Base-by-base conservation (phyloP, 1,139 yeast genomes). In the Candida dubliniensis region DNA sequence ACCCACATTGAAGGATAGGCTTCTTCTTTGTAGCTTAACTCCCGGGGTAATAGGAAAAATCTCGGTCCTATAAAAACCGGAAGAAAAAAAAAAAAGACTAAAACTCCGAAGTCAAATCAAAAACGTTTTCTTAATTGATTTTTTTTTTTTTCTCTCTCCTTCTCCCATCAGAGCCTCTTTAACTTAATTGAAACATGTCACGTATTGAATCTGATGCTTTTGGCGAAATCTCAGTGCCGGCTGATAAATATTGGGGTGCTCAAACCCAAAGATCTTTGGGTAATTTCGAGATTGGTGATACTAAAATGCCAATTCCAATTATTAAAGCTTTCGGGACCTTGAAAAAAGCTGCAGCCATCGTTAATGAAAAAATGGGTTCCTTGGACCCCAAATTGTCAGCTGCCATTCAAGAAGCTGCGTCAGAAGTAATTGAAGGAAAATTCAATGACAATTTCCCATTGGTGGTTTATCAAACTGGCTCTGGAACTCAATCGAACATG, bases 401-500 rank as follows among this genome's bases (percentile, higher is more conserved):
- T 40, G 96, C 96, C 45, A 93, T 93, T 63, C 85, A 87, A 71
- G 77, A 83, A 64, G 99, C 99, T 45, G 98, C 99, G 45, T 84
- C 89, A 57, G 99, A 93, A 69, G 98, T 93, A 39, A 77, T 87
- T 45, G 88, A 84, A 56, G 99, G 99, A 55, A 87, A 90, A 67
- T 80, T 93, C 64, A 80, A 84, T 53, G 96, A 87, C 55, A 96
- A 95, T 67, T 93, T 93, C 84, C 99, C 99, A 47, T 79, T 93
- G 66, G 99, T 93, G 50, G 96, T 93, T 40, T 93, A 87, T 84
- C 99, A 93, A 76, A 93, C 99, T 48, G 99, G 99, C 47, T 88
- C 96, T 13, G 99, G 99, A 65, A 93, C 99, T 50, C 99, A 93
- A 73, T 85, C 96, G 54, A 93, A 93, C 77, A 93, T 93, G 99